Conservation (phyloP, 176 grass and related monocot genomes). For the Carex littledalei region DNA sequence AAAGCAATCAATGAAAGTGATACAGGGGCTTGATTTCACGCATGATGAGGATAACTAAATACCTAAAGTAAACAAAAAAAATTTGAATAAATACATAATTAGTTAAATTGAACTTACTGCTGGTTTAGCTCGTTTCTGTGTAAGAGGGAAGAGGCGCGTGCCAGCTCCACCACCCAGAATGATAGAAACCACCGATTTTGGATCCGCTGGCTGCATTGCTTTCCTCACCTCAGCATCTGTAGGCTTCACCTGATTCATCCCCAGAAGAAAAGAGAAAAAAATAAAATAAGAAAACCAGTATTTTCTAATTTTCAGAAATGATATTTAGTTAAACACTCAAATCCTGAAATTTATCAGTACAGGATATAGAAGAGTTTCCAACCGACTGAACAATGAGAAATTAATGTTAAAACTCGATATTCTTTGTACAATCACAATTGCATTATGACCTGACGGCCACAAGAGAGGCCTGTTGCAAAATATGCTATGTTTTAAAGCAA, state of each 20-base stretch:
- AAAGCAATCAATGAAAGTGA: background rate
- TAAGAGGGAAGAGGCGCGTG: constrained; percentile 83
- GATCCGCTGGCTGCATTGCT: constrained; percentile 29
- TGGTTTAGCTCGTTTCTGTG: constrained; percentile 70
- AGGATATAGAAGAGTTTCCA: background rate
- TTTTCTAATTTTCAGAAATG: background rate
- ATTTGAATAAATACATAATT: background rate
- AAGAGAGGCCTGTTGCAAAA: too few species aligned
- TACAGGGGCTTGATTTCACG: background rate
- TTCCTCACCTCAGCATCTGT: constrained; percentile 9
- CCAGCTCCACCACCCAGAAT: constrained; percentile 73
- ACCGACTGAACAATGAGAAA: background rate
- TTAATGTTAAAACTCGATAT: background rate
- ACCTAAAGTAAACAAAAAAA: background rate
- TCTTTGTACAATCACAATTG: background rate
- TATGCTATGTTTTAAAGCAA: background rate
- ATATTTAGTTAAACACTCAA: background rate
- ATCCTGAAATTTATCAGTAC: background rate
- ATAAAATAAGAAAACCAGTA: background rate
- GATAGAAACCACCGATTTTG: constrained; percentile 62
- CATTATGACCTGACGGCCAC: background rate
- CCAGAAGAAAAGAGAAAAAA: background rate
- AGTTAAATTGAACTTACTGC: constrained; percentile 41
- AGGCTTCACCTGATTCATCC: constrained; percentile 7
- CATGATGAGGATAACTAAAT: background rate